These are phyloP conservation scores for Colletotrichum siamense DNA, from an alignment of 2,329 filamentous ascomycete species.

Conservation along the genomic window DNA sequence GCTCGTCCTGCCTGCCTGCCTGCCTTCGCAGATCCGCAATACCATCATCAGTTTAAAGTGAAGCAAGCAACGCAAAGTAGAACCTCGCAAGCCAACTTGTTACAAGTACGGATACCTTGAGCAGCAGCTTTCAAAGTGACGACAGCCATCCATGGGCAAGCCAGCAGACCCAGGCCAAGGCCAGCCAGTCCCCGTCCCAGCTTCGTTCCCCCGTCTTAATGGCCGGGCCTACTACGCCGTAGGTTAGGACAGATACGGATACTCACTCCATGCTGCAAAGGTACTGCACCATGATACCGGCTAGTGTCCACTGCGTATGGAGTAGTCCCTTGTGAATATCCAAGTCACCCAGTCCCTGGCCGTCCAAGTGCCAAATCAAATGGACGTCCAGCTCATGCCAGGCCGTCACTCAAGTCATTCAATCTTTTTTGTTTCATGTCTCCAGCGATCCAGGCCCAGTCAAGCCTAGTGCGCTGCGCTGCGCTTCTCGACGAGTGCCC, in stretches of 20 bases:
- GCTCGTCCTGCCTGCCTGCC: neutral
- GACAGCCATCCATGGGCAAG: neutral
- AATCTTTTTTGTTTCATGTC: too few species aligned
- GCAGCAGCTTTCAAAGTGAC: too few species aligned
- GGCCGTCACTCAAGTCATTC: too few species aligned
- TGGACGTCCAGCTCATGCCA: too few species aligned
- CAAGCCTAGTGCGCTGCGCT: neutral
- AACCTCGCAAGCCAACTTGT: neutral
- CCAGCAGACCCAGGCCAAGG: neutral
- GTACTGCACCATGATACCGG: neutral
- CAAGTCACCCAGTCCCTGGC: too few species aligned
- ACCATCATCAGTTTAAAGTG: neutral
- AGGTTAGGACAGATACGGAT: too few species aligned
- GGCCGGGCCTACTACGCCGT: too few species aligned
- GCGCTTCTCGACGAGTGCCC: too few species aligned
- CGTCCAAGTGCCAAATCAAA: too few species aligned
- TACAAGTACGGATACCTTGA: neutral
- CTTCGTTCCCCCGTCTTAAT: neutral
- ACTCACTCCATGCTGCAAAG: too few species aligned
- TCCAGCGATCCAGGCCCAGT: neutral
- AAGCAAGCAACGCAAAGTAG: slow-evolving; percentile 3
- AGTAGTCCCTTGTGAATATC: too few species aligned
- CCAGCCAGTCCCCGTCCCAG: neutral
- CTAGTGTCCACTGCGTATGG: neutral
- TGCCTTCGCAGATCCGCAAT: too few species aligned